A percentile compares a stretch with the other conserved stretches of the same genome.
Conservation (phyloP, 805 yeast genomes). For the Ogataea pini region DNA sequence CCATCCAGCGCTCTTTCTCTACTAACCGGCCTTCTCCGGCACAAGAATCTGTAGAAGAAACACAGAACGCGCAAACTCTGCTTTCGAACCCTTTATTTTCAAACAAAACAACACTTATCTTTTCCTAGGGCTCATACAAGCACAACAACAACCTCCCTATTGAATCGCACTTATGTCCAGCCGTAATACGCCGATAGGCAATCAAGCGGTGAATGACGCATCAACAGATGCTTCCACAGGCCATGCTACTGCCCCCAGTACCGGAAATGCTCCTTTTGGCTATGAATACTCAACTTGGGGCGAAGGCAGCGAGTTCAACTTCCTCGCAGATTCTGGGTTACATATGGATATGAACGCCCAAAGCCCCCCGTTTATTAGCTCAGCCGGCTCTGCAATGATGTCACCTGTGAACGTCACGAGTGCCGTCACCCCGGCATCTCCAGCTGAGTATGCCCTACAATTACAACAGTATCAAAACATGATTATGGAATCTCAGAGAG, state of each 20-base stretch:
- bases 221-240: background rate
- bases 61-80: too few relatives aligned
- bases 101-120: background rate
- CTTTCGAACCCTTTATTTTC: too few relatives aligned
- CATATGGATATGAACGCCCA: constrained; percentile 21
- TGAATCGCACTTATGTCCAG: background rate
- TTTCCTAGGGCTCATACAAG: background rate
- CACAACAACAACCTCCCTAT: background rate
- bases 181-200: background rate
- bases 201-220: background rate
- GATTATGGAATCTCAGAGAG: constrained; percentile 32
- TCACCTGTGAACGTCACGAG: constrained; percentile 29
- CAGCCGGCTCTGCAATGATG: constrained; percentile 22
- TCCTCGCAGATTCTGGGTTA: constrained; percentile 21
- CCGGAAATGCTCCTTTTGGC: constrained; percentile 16
- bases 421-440: constrained; percentile 27
- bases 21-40: background rate
- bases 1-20: background rate
- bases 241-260: background rate
- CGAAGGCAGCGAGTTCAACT: constrained; percentile 33
- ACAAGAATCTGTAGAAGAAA: background rate
- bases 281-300: constrained; percentile 34
- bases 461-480: constrained; percentile 37
- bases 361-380: constrained; percentile 17
- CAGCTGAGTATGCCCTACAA: constrained; percentile 36